These are phyloP conservation scores for Casaregolazyma lundiana DNA, from an alignment of 1,139 yeast species.

Conservation along the genomic window DNA sequence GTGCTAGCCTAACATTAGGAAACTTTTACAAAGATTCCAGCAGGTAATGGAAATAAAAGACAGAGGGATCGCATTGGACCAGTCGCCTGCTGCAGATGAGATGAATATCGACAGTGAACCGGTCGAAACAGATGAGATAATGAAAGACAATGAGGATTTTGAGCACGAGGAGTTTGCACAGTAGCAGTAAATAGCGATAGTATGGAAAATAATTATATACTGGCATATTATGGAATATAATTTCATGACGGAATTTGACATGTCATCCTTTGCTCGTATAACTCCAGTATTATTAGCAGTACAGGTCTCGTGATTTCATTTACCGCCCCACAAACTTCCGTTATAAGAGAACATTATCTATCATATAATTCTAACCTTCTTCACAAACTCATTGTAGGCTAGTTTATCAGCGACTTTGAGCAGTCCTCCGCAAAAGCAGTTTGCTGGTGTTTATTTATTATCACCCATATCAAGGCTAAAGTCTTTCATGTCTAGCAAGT, in stretches of 20 bases:
- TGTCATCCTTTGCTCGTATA: too few relatives aligned
- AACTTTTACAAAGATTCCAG: slow-evolving; percentile 19
- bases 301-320: too few relatives aligned
- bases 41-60: slow-evolving; percentile 17
- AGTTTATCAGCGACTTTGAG: not conserved
- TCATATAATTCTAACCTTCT: not conserved
- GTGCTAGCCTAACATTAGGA: slow-evolving; percentile 9
- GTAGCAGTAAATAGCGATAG: not conserved
- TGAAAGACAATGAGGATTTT: slow-evolving; percentile 4
- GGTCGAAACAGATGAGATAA: not conserved
- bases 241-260: too few relatives aligned
- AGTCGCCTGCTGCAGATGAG: not conserved
- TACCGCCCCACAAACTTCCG: too few relatives aligned
- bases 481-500: not conserved
- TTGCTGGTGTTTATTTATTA: not conserved
- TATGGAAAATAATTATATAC: not conserved
- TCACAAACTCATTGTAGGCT: not conserved
- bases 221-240: not conserved
- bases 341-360: too few relatives aligned
- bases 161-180: not conserved
- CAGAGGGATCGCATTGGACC: slow-evolving; percentile 8
- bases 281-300: too few relatives aligned
- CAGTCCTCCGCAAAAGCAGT: not conserved
- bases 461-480: not conserved
- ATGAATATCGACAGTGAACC: slow-evolving; percentile 10